Evolutionary conservation across 306 rosid species (phyloP), one percentile per base, ranked within the genome.

Genomic region (Begonia masoniana): DNA sequence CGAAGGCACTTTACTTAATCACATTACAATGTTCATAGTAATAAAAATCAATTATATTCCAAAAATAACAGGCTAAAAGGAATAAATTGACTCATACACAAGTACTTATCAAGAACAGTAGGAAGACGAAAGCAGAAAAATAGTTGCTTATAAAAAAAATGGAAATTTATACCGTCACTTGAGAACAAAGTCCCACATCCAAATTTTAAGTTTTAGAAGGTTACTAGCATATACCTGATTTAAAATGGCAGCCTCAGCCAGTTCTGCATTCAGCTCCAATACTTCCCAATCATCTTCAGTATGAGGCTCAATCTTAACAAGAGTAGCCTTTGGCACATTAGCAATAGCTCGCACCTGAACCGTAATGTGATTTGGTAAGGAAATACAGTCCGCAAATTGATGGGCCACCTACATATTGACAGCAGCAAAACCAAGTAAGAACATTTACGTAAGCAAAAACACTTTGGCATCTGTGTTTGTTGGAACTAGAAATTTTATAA

Each of bases 211-310:
- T 21, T 21, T 21, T 21, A 3, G 3, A 21, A 21, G 24, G 24
- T 21, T 21, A 1, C 24, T 46, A 21, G 47, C 11, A 0, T 12
- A 55, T 15, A 89, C 97, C 97, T 89, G 97, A 56, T 69, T 80
- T 61, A 89, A 68, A 52, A 85, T 82, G 60, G 65, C 68, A 24
- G 72, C 87, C 72, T 89, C 95, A 9, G 97, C 97, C 41, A 72
- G 79, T 57, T 89, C 88, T 0, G 95, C 67, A 52, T 85, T 85
- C 36, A 89, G 87, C 75, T 85, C 97, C 76, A 89, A 43, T 41
- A 89, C 85, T 60, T 89, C 97, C 97, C 97, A 89, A 48, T 89
- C 97, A 69, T 89, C 97, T 67, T 85, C 97, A 1, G 80, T 71
- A 41, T 64, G 55, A 5, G 97, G 97, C 58, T 85, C 94, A 7